Evolutionary conservation across 805 yeast species (phyloP).

Genomic region (Hagleromyces aurorensis): DNA sequence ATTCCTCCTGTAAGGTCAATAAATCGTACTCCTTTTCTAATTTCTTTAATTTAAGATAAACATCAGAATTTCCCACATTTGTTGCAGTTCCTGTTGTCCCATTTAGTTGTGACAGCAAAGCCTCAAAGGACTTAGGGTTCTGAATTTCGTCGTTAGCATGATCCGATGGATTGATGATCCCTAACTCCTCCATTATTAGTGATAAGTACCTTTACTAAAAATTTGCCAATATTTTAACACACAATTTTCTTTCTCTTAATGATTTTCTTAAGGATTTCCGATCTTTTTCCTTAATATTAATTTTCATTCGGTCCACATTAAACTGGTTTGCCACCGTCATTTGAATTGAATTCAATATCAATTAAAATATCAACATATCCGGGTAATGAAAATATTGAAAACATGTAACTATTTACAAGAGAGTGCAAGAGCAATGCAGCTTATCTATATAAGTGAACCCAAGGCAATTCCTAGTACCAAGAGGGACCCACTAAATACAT

Average conservation of each 20-base stretch:
- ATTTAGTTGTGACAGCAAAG: conserved; percentile 27
- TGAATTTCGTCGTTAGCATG: conserved; percentile 29
- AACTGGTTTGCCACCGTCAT: background rate
- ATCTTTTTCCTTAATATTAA: background rate
- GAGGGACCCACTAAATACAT: no score
- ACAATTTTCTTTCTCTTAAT: background rate
- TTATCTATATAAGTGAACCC: no score
- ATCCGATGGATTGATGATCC: conserved; percentile 36
- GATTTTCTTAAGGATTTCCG: background rate
- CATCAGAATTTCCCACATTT: conserved; percentile 43
- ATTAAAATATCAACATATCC: background rate
- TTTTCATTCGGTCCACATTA: background rate
- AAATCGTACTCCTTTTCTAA: conserved; percentile 87
- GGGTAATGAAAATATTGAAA: no score
- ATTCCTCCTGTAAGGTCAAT: conserved; percentile 83
- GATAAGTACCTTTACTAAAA: conserved; percentile 1
- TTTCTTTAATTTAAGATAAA: conserved; percentile 76
- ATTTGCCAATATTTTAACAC: no score
- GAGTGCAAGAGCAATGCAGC: no score
- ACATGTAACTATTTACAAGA: no score
- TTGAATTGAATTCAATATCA: background rate
- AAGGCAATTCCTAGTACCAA: no score
- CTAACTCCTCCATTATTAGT: conserved; percentile 53
- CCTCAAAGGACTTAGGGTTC: conserved; percentile 27
- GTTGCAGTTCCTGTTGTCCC: conserved; percentile 12